phyloP scores from a whole-genome alignment of 768 basidiomycete genomes.

The Crassisporium funariophilum region DNA sequence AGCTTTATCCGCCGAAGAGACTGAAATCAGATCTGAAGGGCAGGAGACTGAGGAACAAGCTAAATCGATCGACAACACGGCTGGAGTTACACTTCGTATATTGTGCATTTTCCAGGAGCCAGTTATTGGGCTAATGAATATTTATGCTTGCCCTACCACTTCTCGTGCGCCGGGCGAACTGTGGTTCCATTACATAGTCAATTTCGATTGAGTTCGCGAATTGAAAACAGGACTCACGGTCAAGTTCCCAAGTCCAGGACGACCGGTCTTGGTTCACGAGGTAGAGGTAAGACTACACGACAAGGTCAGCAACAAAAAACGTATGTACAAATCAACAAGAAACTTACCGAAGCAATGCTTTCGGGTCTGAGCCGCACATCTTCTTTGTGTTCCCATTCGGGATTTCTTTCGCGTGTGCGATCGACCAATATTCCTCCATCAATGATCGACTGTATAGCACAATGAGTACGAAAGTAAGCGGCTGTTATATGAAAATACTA shows the following conservation, averaged over 20 bases:
- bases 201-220: not conserved
- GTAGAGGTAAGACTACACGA: constrained; percentile 59
- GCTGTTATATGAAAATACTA: constrained; percentile 38
- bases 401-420: constrained; percentile 26
- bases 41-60: too few relatives aligned
- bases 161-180: constrained; percentile 51
- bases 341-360: constrained; percentile 66
- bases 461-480: not conserved
- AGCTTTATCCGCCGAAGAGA: too few relatives aligned
- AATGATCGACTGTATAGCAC: constrained; percentile 54
- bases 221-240: constrained; percentile 51
- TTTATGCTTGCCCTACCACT: too few relatives aligned
- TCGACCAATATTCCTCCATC: constrained; percentile 56
- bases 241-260: constrained; percentile 80
- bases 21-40: too few relatives aligned
- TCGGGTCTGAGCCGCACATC: constrained; percentile 59
- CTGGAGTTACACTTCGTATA: too few relatives aligned
- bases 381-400: constrained; percentile 45
- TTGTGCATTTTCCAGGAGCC: too few relatives aligned
- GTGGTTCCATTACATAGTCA: not conserved
- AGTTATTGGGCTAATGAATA: too few relatives aligned
- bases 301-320: not conserved
- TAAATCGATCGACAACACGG: too few relatives aligned
- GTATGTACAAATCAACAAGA: not conserved
- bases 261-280: constrained; percentile 71